phyloP scores from a whole-genome alignment of 1,284 basidiomycete species.

The Kwoniella shivajii region DNA sequence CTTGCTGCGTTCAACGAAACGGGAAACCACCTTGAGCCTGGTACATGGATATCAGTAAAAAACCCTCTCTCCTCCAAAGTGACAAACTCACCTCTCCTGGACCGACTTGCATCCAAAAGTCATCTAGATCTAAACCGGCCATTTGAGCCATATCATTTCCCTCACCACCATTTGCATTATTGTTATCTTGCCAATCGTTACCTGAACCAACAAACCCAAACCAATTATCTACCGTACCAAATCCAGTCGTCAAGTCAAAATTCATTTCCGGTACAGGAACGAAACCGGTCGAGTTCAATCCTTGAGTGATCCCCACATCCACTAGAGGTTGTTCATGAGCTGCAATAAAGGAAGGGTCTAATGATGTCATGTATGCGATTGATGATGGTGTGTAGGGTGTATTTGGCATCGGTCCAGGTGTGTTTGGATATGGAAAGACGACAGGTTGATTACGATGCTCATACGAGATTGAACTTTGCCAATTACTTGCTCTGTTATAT shows the following conservation, averaged over 20 bases:
- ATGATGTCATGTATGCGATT: not conserved
- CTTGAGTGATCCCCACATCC: slow-evolving; percentile 22
- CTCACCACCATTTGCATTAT: slow-evolving; percentile 18
- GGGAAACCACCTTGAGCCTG: slow-evolving; percentile 47
- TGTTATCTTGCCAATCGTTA: slow-evolving; percentile 14
- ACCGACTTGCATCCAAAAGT: slow-evolving; percentile 47
- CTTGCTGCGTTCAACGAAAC: slow-evolving; percentile 31
- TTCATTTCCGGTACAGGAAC: not conserved
- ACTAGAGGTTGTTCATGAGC: slow-evolving; percentile 40
- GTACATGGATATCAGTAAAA: not conserved
- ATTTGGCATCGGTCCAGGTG: slow-evolving; percentile 2
- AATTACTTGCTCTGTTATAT: not conserved
- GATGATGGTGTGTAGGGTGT: not conserved
- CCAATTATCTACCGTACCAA: slow-evolving; percentile 47
- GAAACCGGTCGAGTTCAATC: slow-evolving; percentile 1
- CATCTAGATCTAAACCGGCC: slow-evolving; percentile 37
- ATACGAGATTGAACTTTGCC: not conserved
- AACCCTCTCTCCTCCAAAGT: not conserved
- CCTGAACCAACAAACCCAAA: slow-evolving; percentile 24
- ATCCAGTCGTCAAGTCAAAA: slow-evolving; percentile 18
- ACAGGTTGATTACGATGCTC: slow-evolving; percentile 6
- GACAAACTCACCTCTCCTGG: slow-evolving; percentile 37
- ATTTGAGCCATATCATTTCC: slow-evolving; percentile 15
- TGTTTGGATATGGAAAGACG: slow-evolving; percentile 15
- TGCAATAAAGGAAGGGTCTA: slow-evolving; percentile 15